Evolutionary conservation across 176 grass and related monocot species (phyloP).

Genomic region (Eragrostis curvula): DNA sequence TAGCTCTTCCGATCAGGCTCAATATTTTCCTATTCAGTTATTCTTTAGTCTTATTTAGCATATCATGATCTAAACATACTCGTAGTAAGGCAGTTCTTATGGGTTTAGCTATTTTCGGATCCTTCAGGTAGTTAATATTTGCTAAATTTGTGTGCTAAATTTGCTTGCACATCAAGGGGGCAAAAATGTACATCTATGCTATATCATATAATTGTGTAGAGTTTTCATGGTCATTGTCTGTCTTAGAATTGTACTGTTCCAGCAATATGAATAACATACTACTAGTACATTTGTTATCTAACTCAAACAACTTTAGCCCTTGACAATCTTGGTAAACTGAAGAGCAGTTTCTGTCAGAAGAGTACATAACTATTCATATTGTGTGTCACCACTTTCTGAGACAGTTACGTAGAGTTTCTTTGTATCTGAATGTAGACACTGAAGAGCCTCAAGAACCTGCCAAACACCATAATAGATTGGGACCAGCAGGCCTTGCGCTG

Average conservation of each 20-base stretch:
- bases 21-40: not conserved
- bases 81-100: not conserved
- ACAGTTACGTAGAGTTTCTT: constrained; percentile 34
- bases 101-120: constrained; percentile 30
- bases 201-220: constrained; percentile 13
- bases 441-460: constrained; percentile 57
- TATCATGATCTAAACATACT: not conserved
- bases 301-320: constrained; percentile 1
- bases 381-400: not conserved
- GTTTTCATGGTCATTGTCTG: not conserved
- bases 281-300: not conserved
- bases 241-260: not conserved
- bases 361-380: constrained; percentile 15
- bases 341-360: constrained; percentile 5
- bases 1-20: too few relatives aligned
- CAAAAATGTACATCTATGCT: not conserved
- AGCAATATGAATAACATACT: not conserved
- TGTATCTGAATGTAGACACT: constrained; percentile 57
- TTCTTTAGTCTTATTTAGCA: not conserved
- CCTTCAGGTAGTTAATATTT: constrained; percentile 7
- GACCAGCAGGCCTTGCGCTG: constrained; percentile 91
- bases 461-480: constrained; percentile 69
- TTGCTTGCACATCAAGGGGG: not conserved
- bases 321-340: constrained; percentile 25
- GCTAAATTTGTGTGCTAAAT: constrained; percentile 8